These are phyloP conservation scores for Acanthamoeba sp. DNA, from an alignment of 208 protist genomes.

Conservation along the genomic window DNA sequence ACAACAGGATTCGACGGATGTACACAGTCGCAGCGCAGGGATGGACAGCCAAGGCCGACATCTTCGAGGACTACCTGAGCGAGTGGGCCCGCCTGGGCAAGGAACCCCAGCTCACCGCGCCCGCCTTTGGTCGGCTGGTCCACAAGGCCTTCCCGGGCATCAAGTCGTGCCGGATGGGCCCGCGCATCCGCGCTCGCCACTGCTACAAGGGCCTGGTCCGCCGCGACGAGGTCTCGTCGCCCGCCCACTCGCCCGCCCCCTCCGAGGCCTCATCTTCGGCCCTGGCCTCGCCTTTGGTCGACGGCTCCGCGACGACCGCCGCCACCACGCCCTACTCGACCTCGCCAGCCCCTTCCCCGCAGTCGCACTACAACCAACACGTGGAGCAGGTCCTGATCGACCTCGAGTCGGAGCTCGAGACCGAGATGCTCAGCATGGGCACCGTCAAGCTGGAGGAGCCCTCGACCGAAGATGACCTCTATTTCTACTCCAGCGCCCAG, in stretches of 20 bases:
- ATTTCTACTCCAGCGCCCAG: background rate
- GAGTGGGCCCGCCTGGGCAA: background rate
- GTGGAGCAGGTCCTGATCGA: background rate
- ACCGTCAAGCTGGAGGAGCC: slow-evolving; percentile 12
- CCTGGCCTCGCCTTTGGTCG: background rate
- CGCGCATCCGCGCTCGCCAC: background rate
- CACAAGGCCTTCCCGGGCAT: slow-evolving; percentile 46
- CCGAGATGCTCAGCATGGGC: background rate
- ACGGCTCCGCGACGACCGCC: background rate
- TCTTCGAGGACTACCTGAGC: slow-evolving; percentile 57
- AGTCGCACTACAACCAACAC: background rate
- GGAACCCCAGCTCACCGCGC: slow-evolving; percentile 24
- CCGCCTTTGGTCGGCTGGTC: slow-evolving; percentile 33
- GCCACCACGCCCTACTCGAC: background rate
- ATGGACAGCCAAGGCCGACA: slow-evolving; percentile 25
- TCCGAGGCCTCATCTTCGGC: background rate
- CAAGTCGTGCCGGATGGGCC: slow-evolving; percentile 17
- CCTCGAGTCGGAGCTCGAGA: background rate
- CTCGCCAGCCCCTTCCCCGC: too few species aligned
- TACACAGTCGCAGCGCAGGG: background rate
- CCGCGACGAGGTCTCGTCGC: background rate
- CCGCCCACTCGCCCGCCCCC: background rate
- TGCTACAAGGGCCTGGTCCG: slow-evolving; percentile 25
- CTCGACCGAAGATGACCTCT: background rate
- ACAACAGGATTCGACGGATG: background rate